Conservation (phyloP, 2,329 filamentous ascomycete genomes). For the Trichoderma simmonsii region DNA sequence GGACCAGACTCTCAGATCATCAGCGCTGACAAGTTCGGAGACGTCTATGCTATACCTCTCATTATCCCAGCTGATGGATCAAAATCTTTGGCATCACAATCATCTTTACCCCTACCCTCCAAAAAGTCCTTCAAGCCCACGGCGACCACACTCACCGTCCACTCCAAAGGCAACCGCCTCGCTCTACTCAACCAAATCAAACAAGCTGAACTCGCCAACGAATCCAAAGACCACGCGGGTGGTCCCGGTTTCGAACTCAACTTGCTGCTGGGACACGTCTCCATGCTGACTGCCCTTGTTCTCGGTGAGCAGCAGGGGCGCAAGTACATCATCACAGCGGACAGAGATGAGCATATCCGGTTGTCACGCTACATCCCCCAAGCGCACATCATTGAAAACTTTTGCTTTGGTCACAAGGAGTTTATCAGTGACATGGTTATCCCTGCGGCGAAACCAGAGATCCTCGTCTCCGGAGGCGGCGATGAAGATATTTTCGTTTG, state of each 20-base stretch:
- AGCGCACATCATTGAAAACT: slow-evolving; percentile 82
- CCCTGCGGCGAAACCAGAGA: slow-evolving; percentile 50
- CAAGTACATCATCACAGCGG: slow-evolving; percentile 53
- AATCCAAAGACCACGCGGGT: slow-evolving; percentile 30
- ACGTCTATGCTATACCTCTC: slow-evolving; percentile 86
- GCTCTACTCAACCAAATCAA: slow-evolving; percentile 59
- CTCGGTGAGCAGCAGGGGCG: slow-evolving; percentile 45
- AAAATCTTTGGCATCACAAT: slow-evolving; percentile 19
- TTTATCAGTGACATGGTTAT: slow-evolving; percentile 79
- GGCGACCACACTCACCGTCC: slow-evolving; percentile 59
- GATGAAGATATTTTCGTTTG: slow-evolving; percentile 76
- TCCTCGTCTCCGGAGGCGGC: slow-evolving; percentile 82
- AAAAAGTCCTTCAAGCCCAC: slow-evolving; percentile 42
- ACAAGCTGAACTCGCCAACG: slow-evolving; percentile 36
- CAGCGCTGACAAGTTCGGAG: slow-evolving; percentile 91
- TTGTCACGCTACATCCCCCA: slow-evolving; percentile 79
- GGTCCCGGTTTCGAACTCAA: slow-evolving; percentile 65
- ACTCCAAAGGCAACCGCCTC: slow-evolving; percentile 60
- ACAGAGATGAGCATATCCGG: slow-evolving; percentile 74
- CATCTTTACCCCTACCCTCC: slow-evolving; percentile 20
- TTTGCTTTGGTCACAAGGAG: slow-evolving; percentile 82
- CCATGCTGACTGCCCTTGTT: slow-evolving; percentile 78
- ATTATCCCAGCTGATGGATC: slow-evolving; percentile 22
- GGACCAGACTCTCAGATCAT: slow-evolving; percentile 72
- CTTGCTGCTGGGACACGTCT: slow-evolving; percentile 87